phyloP scores from a whole-genome alignment of 2,329 filamentous ascomycete genomes.

The Chalara sp. region DNA sequence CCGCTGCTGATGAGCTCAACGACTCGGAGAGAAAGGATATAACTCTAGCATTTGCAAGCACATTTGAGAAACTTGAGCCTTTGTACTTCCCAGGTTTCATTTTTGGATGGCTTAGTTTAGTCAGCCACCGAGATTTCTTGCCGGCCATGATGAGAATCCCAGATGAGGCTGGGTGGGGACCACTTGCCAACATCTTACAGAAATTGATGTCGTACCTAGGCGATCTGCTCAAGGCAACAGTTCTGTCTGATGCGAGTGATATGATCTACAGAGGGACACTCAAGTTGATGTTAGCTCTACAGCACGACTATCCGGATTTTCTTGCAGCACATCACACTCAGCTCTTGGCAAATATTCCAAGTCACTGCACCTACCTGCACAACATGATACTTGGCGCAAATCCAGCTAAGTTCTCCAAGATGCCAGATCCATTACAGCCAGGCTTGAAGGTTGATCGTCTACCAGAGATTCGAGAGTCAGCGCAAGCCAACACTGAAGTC shows the following conservation, averaged over 20 bases:
- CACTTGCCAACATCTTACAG: conserved; percentile 67
- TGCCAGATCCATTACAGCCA: conserved; percentile 65
- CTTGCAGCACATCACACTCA: conserved; percentile 79
- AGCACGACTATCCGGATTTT: conserved; percentile 94
- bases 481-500: conserved; percentile 57
- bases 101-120: conserved; percentile 76
- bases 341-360: conserved; percentile 74
- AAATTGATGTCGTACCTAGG: conserved; percentile 68
- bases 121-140: conserved; percentile 81
- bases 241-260: conserved; percentile 63
- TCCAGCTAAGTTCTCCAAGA: conserved; percentile 59
- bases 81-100: conserved; percentile 72
- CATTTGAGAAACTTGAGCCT: conserved; percentile 69
- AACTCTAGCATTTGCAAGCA: conserved; percentile 63
- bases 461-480: conserved; percentile 65
- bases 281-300: conserved; percentile 75
- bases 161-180: conserved; percentile 66
- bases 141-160: conserved; percentile 66
- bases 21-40: conserved; percentile 62
- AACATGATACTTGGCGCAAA: conserved; percentile 83
- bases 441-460: conserved; percentile 71
- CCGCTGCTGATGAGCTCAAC: conserved; percentile 49
- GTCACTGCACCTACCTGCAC: conserved; percentile 78
- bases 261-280: conserved; percentile 80
- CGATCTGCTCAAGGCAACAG: conserved; percentile 69